These are phyloP conservation scores for Paecilomyces sp. DNA, from an alignment of 2,329 filamentous ascomycete genomes.

Conservation along the genomic window DNA sequence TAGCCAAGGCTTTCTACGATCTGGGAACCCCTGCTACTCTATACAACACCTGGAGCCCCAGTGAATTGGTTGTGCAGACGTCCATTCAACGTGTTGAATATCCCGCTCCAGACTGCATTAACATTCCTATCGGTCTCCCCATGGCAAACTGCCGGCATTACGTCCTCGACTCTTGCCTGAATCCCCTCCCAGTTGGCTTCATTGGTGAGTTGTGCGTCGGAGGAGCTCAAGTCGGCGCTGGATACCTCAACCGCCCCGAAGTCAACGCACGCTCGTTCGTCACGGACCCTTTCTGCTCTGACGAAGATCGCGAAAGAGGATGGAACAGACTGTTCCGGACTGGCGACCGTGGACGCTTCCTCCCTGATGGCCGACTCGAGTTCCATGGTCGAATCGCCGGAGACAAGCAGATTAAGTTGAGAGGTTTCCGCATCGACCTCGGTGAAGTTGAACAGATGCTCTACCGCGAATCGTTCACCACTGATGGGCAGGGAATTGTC, in stretches of 20 bases:
- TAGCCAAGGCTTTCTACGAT: constrained; percentile 21
- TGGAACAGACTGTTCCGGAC: constrained; percentile 14
- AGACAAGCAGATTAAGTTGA: constrained; percentile 13
- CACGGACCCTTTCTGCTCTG: constrained; percentile 6
- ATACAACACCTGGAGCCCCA: constrained; percentile 13
- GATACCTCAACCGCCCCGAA: constrained; percentile 8
- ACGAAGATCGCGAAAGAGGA: constrained; percentile 3
- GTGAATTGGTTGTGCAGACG: constrained; percentile 11
- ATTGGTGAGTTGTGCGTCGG: constrained; percentile 36
- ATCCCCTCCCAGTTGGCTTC: constrained; percentile 30
- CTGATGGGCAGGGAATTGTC: constrained; percentile 59
- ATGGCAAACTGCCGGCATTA: constrained; percentile 29
- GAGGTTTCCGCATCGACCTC: constrained; percentile 33
- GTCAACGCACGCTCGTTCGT: constrained; percentile 7
- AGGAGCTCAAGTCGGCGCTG: constrained; percentile 12
- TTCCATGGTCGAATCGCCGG: constrained; percentile 15
- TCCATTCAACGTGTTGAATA: constrained; percentile 26
- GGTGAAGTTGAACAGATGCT: constrained; percentile 28
- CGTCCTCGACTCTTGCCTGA: constrained; percentile 31
- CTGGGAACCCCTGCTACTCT: constrained; percentile 9
- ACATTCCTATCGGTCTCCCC: constrained; percentile 25
- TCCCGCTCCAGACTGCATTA: constrained; percentile 49
- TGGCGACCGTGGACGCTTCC: constrained; percentile 15
- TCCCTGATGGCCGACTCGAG: constrained; percentile 11
- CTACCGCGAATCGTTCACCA: constrained; percentile 54